Base-by-base conservation (phyloP, 2,329 filamentous ascomycete species). In the Aspergillus sp. region DNA sequence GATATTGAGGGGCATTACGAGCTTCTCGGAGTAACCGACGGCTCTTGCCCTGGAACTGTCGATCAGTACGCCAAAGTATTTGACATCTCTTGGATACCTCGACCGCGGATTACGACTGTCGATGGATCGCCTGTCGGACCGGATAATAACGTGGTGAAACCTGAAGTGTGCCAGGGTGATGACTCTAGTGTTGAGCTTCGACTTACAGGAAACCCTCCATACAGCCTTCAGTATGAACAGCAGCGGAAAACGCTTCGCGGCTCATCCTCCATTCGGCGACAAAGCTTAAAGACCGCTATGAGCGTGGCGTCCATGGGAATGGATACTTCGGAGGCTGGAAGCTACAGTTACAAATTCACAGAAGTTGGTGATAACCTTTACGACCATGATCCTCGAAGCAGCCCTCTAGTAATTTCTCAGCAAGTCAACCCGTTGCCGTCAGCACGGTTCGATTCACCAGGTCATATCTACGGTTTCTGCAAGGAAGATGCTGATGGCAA, bases 391-490 rank as follows among this genome's bases (percentile, higher is more conserved):
- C 76, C 78, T 51, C 80, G 80, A 55, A 84, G 85, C 60, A 74
- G 76, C 17, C 81, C 85, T 4, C 66, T 96, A 30, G 74, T 80
- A 10, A 74, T 98, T 27, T 82, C 86, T 57, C 93, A 98, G 67
- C 85, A 79, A 20, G 89, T 98, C 44, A 86, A 95, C 60, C 79
- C 88, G 12, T 86, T 86, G 49, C 93, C 93, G 1, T 82, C 84
- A 2, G 93, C 90, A 3, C 77, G 79, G 4, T 98, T 98, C 63
- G 78, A 80, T 49, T 88, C 88, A 56, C 88, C 90, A 3, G 90
- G 90, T 13, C 93, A 93, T 67, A 90, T 88, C 0, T 96, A 96
- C 75, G 95, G 93, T 65, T 95, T 91, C 69, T 98, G 93, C 71
- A 85, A 90, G 65, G 84, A 90, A 49, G 88, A 95, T 59, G 80